Conservation (phyloP, 2,329 filamentous ascomycete genomes). For the Keithomyces neogunnii region DNA sequence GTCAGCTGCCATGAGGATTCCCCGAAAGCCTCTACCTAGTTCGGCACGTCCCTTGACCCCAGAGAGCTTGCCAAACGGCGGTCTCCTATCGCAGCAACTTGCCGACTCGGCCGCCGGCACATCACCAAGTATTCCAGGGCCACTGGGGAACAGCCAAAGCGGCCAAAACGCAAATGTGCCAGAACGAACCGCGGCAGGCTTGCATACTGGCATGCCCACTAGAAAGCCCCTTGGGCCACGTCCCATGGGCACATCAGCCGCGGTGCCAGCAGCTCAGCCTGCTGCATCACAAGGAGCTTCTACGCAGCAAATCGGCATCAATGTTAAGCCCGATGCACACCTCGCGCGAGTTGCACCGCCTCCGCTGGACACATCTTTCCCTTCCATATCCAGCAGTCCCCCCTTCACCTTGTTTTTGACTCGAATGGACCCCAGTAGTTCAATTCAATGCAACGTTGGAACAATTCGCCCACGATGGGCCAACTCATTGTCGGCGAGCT, state of each 20-base stretch:
- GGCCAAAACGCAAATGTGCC: not conserved
- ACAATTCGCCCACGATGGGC: slow-evolving; percentile 49
- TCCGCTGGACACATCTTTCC: not conserved
- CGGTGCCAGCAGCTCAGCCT: not conserved
- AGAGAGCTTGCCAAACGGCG: slow-evolving; percentile 11
- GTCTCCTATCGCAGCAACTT: slow-evolving; percentile 1
- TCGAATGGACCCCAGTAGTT: slow-evolving; percentile 61
- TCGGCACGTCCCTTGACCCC: slow-evolving; percentile 19
- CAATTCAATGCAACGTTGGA: slow-evolving; percentile 68
- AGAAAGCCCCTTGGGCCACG: slow-evolving; percentile 22
- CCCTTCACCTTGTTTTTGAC: slow-evolving; percentile 50
- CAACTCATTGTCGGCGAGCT: slow-evolving; percentile 22
- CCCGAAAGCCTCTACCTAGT: slow-evolving; percentile 42
- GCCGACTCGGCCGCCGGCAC: not conserved
- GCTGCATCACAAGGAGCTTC: not conserved
- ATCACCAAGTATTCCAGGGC: not conserved
- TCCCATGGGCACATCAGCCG: slow-evolving; percentile 4
- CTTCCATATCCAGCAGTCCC: not conserved
- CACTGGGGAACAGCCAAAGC: slow-evolving; percentile 4
- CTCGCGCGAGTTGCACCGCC: not conserved
- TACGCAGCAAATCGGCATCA: not conserved
- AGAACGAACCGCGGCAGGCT: slow-evolving; percentile 7
- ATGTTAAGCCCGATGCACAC: not conserved
- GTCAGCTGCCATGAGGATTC: slow-evolving; percentile 33
- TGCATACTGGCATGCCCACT: slow-evolving; percentile 11